Conservation (phyloP, 73 alveolate genomes). For the Blepharisma stoltei region DNA sequence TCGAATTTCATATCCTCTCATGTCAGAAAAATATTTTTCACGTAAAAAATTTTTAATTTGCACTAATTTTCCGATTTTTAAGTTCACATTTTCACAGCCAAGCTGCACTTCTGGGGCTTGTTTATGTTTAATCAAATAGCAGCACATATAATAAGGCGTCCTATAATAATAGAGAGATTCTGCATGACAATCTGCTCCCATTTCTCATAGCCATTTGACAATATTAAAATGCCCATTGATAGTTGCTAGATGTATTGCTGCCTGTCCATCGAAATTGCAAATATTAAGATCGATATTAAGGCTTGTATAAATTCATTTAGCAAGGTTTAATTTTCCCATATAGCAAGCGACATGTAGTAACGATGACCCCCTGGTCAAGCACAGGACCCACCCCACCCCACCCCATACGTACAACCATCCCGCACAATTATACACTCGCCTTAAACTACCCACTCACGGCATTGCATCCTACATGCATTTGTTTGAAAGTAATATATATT, state of each 20-base stretch:
- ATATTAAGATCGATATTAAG: neutral
- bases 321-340: neutral
- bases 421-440: no score
- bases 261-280: neutral
- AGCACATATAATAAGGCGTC: neutral
- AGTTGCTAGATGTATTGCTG: slow-evolving; percentile 19
- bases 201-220: slow-evolving; percentile 7
- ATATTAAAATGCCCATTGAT: neutral
- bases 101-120: neutral
- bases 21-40: neutral
- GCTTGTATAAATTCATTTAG: neutral
- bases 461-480: no score
- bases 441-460: no score
- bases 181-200: slow-evolving; percentile 6
- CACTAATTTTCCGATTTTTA: neutral
- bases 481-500: no score
- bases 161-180: neutral
- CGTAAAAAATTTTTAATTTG: neutral
- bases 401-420: no score
- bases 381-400: no score
- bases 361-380: no score
- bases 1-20: neutral
- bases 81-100: neutral
- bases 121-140: neutral
- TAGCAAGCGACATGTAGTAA: neutral